A percentile compares a stretch with the other conserved stretches of the same genome.
phyloP scores from a whole-genome alignment of 148 eudicot genomes.

The Silene latifolia region DNA sequence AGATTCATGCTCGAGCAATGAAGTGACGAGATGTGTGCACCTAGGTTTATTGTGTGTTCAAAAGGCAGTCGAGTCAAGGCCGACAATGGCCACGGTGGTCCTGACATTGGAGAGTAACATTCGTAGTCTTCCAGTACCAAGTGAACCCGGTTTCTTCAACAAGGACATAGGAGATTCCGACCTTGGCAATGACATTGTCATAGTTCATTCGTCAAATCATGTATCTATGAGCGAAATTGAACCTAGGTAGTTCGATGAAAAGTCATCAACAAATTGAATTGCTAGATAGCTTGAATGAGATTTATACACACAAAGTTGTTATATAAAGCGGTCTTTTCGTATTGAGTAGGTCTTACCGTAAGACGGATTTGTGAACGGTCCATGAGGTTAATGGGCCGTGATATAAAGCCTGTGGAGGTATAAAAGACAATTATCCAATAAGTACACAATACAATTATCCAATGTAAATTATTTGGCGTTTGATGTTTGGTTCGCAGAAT shows the following conservation, averaged over 20 bases:
- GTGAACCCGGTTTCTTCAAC: slow-evolving; percentile 15
- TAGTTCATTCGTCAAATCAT: not conserved
- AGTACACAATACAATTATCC: too few species aligned
- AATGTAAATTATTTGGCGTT: too few species aligned
- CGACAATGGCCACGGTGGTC: slow-evolving; percentile 26
- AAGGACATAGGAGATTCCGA: not conserved
- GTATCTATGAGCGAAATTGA: slow-evolving; percentile 16
- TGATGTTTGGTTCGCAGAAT: too few species aligned
- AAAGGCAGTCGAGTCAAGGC: slow-evolving; percentile 22
- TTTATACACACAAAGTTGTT: too few species aligned
- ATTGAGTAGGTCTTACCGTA: too few species aligned
- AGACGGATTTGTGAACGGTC: too few species aligned
- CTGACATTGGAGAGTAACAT: slow-evolving; percentile 18
- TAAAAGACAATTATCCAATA: too few species aligned
- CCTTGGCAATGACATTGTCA: not conserved
- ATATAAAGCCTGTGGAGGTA: too few species aligned
- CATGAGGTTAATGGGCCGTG: too few species aligned
- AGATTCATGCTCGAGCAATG: slow-evolving; percentile 17
- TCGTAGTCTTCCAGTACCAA: slow-evolving; percentile 8
- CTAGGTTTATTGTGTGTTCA: slow-evolving; percentile 19
- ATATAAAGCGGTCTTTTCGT: too few species aligned
- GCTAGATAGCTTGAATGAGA: too few species aligned
- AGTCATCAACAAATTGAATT: too few species aligned
- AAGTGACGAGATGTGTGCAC: slow-evolving; percentile 21
- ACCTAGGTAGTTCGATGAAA: slow-evolving; percentile 3